phyloP scores from a whole-genome alignment of 208 protist genomes.

The Sergeia podlipaevii region DNA sequence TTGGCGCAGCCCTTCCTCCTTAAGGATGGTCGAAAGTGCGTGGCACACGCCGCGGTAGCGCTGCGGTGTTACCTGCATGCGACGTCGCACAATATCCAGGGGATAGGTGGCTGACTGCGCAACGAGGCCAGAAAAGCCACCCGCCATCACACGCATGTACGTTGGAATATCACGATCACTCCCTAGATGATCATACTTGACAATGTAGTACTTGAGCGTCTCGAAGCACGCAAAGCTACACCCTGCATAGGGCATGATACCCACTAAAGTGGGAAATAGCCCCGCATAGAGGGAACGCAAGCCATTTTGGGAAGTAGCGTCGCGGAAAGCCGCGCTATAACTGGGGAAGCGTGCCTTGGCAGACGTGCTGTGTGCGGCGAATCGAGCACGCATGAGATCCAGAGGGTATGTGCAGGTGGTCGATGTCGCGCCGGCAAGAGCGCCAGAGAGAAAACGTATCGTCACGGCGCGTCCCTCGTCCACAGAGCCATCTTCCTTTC shows the following conservation, averaged over 20 bases:
- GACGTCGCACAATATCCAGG: conserved; percentile 91
- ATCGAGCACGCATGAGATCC: conserved; percentile 91
- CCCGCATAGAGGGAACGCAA: conserved; percentile 75
- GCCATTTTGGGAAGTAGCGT: conserved; percentile 51
- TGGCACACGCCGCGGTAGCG: conserved; percentile 71
- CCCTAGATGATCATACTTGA: conserved; percentile 34
- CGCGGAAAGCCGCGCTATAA: conserved; percentile 64
- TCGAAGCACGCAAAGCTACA: conserved; percentile 93
- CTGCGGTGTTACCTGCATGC: conserved; percentile 87
- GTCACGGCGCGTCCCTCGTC: conserved; percentile 47
- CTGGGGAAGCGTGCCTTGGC: conserved; percentile 62
- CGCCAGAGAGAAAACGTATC: conserved; percentile 78
- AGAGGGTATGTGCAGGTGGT: conserved; percentile 92
- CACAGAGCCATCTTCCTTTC: conserved; percentile 17
- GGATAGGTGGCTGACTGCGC: conserved; percentile 93
- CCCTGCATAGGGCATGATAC: conserved; percentile 94
- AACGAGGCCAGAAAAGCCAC: conserved; percentile 83
- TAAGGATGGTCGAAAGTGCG: conserved; percentile 58
- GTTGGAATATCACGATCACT: conserved; percentile 70
- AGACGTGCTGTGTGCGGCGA: conserved; percentile 67
- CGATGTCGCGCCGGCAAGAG: conserved; percentile 90
- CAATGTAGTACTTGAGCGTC: conserved; percentile 77
- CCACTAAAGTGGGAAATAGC: conserved; percentile 88
- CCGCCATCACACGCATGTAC: conserved; percentile 67
- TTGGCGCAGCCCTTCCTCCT: conserved; percentile 70